Base-by-base conservation (phyloP, 1,139 yeast species). In the Hemisphaericaspora xylanilytica region DNA sequence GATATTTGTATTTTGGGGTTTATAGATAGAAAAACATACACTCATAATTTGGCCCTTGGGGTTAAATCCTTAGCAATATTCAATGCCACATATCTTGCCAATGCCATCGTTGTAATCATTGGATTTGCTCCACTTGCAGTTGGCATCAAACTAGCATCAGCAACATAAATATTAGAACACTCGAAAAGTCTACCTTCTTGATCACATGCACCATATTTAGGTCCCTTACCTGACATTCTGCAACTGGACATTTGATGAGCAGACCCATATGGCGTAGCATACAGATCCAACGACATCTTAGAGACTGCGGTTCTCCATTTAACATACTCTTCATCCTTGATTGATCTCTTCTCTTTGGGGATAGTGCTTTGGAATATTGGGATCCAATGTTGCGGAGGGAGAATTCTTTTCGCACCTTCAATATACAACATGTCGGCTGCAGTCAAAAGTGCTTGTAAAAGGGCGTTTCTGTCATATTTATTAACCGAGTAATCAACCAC, bases 181-280 rank as follows among this genome's bases (percentile, higher is more conserved):
- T 79, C 85, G 52, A 61, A 75, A 27, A 78, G 65, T 39, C 68
- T 68, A 8, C 83, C 84, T 18, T 58, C 62, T 21, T 52, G 53
- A 45, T 75, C 79, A 38, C 73, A 67, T 4, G 81, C 81, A 5
- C 80, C 78, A 42, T 67, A 51, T 10, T 49, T 44, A 7, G 81
- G 75, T 8, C 74, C 73, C 46, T 65, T 64, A 13, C 80, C 78
- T 4, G 73, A 62, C 64, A 78, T 76, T 44, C 83, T 67, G 52
- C 83, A 77, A 2, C 75, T 54, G 39, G 78, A 67, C 83, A 79
- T 78, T 55, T 79, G 84, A 55, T 79, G 84, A 6, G 85, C 85
- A 3, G 75, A 65, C 3, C 83, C 84, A 42, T 65, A 59, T 3
- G 62, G 45, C 3, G 66, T 50, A 3, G 66, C 67, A 38, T 56